A percentile compares a stretch with the other conserved stretches of the same genome.
phyloP scores from a whole-genome alignment of 169 alveolate genomes.

The Plasmodium chabaudi region DNA sequence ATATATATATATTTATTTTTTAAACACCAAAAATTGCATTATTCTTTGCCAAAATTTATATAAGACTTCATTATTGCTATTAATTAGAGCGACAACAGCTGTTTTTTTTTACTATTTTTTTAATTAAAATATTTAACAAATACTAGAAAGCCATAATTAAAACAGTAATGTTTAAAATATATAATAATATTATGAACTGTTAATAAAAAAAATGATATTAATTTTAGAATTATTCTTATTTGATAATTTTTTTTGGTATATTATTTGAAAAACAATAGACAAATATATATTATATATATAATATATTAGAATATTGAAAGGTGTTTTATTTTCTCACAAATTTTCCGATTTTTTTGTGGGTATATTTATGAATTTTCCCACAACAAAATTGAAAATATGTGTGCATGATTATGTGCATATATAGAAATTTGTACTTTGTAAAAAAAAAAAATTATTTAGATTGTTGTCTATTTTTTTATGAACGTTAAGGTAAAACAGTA shows the following conservation, averaged over 20 bases:
- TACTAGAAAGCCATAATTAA: conserved; percentile 17
- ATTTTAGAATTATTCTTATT: conserved; percentile 37
- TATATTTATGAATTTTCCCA: conserved; percentile 2
- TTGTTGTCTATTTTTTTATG: conserved; percentile 18
- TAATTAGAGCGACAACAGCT: background rate
- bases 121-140: conserved; percentile 4
- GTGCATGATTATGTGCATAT: conserved; percentile 51
- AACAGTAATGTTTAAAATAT: conserved; percentile 8
- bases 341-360: conserved; percentile 1
- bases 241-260: conserved; percentile 13
- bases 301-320: conserved; percentile 7
- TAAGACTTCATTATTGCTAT: background rate
- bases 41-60: background rate
- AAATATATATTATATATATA: background rate
- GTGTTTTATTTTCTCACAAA: background rate
- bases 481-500: conserved; percentile 16
- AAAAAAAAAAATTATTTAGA: conserved; percentile 17
- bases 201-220: conserved; percentile 14
- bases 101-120: conserved; percentile 4
- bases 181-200: conserved; percentile 12
- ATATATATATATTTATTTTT: too few species aligned
- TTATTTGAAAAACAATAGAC: background rate
- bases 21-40: background rate
- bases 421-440: conserved; percentile 6
- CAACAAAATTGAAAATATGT: conserved; percentile 16